Conservation (phyloP, 305 asterid genomes). For the Caryopteris hybrid region DNA sequence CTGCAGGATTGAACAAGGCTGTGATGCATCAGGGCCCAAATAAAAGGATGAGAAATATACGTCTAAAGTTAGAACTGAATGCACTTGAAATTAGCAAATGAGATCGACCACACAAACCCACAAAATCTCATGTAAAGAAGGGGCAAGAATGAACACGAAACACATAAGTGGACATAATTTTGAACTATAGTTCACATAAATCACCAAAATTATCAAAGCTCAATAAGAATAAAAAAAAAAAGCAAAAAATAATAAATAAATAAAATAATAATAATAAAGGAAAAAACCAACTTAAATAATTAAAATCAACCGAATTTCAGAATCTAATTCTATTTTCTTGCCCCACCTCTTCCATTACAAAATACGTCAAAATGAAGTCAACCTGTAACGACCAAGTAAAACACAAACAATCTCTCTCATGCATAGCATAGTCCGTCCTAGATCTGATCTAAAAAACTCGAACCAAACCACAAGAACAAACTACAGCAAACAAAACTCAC, state of each 20-base stretch:
- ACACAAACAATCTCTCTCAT: constrained; percentile 9
- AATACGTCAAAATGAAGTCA: constrained; percentile 13
- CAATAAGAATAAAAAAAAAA: not conserved
- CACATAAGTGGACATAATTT: not conserved
- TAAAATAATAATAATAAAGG: not conserved
- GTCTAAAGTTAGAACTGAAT: not conserved
- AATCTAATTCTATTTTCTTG: constrained; percentile 9
- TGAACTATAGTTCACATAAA: not conserved
- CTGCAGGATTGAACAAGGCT: not conserved
- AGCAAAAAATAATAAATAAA: not conserved
- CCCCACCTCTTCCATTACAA: not conserved
- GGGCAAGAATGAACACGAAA: not conserved
- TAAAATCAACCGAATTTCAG: not conserved
- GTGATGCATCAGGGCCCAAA: not conserved
- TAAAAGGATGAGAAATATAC: not conserved
- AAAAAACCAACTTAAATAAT: not conserved
- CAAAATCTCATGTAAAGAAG: not conserved
- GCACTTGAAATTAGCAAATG: not conserved
- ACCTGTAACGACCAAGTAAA: constrained; percentile 14
- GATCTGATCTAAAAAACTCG: constrained; percentile 38
- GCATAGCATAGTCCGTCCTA: constrained; percentile 20
- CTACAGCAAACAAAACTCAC: constrained; percentile 22
- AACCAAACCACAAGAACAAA: not conserved
- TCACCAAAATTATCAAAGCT: not conserved
- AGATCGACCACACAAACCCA: not conserved